Evolutionary conservation across 139 green algal species (phyloP), one percentile per base, ranked within the genome.

Genomic region (Chlamydomonas schloesseri): DNA sequence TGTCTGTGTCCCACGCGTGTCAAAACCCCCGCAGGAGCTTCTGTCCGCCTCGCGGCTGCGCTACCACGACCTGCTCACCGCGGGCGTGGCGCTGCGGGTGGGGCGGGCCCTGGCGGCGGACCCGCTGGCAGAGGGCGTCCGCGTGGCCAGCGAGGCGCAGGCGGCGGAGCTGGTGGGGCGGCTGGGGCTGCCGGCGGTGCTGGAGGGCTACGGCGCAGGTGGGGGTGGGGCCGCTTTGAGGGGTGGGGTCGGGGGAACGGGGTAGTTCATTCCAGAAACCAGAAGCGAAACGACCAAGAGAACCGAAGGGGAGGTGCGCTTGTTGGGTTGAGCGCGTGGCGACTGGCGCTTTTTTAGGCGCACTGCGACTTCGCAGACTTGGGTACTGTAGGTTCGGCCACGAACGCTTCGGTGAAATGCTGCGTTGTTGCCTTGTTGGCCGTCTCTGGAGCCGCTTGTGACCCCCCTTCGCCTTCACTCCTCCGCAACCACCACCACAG

Each of bases 21-120:
- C 42, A 50, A 5, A 50, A 50, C 28, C 11, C n/a, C 28, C 8
- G 26, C 85, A 88, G 68, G 87, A 86, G 36, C 46, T 91, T 23
- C 81, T 91, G 80, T 20, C 62, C 13, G 60, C 58, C 50, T 34
- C 73, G 2, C 53, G 60, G 17, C 36, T 31, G 6, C 83, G 89
- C 65, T 94, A 94, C 78, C 90, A 92, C n/a, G 90, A 95, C 10
- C 87, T 95, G 73, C 85, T 95, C 33, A 88, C 83, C 8, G 71
- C 83, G 3, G 74, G 73, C 14, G 75, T 86, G 3, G 79, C 65
- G 24, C 65, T 78, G 42, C n/a, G 82, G 47, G 42, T 87, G 57
- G 71, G 50, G 10, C 50, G 60, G 13, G 60, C 69, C 6, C 72
- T 90, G 60, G 55, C 47, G 42, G 13, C n/a, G 18, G 86, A 90